These are phyloP conservation scores for Lachnellula subtilissima DNA, from an alignment of 2,329 filamentous ascomycete species.

Conservation along the genomic window DNA sequence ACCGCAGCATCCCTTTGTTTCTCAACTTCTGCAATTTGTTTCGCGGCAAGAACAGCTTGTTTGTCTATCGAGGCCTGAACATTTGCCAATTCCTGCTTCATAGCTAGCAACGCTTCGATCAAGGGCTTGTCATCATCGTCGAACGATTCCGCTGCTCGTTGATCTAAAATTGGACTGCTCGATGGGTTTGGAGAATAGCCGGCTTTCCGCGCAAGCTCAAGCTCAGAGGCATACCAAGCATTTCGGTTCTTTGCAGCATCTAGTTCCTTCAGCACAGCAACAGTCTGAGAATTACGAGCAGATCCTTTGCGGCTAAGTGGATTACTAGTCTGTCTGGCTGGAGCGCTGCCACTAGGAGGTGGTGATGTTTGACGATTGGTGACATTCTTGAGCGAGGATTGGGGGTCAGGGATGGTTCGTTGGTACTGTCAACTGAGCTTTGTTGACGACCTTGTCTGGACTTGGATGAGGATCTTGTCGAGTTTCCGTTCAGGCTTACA, in stretches of 20 bases:
- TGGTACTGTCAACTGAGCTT: slow-evolving; percentile 63
- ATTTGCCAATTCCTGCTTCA: slow-evolving; percentile 83
- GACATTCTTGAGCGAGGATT: slow-evolving; percentile 41
- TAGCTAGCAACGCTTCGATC: slow-evolving; percentile 85
- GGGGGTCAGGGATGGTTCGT: slow-evolving; percentile 38
- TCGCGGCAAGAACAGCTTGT: slow-evolving; percentile 79
- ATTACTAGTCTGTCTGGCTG: slow-evolving; percentile 52
- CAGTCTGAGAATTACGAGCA: slow-evolving; percentile 52
- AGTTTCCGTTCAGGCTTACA: slow-evolving; percentile 17
- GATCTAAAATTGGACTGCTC: slow-evolving; percentile 69
- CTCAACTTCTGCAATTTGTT: slow-evolving; percentile 88
- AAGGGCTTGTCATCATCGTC: slow-evolving; percentile 88
- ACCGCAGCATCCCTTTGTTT: slow-evolving; percentile 93
- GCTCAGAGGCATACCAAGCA: slow-evolving; percentile 94
- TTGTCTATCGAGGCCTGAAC: slow-evolving; percentile 87
- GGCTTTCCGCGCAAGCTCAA: slow-evolving; percentile 84
- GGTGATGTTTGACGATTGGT: slow-evolving; percentile 49
- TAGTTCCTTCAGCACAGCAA: slow-evolving; percentile 77
- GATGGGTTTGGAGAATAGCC: slow-evolving; percentile 74
- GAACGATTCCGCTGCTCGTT: slow-evolving; percentile 71
- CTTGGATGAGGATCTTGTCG: slow-evolving; percentile 39
- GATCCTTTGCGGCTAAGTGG: slow-evolving; percentile 58
- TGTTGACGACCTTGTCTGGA: slow-evolving; percentile 55
- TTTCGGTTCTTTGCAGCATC: slow-evolving; percentile 81
- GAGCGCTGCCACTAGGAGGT: slow-evolving; percentile 40